phyloP scores from a whole-genome alignment of 495 filamentous ascomycete species.

The Penicillium arizonense region DNA sequence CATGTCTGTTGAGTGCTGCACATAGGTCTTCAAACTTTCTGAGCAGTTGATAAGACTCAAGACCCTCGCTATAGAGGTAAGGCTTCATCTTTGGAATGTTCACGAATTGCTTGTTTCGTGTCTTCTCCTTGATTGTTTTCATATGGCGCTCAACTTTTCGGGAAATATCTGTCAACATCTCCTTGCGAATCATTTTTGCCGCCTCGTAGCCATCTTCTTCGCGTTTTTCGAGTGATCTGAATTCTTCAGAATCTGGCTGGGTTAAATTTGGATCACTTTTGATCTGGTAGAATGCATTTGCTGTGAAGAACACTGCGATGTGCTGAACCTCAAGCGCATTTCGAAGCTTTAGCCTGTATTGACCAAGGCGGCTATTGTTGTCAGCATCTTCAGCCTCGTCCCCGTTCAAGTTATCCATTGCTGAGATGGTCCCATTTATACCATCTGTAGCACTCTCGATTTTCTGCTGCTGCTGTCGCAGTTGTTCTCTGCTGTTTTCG shows the following conservation, averaged over 20 bases:
- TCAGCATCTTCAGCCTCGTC: slow-evolving; percentile 45
- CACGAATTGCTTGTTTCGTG: slow-evolving; percentile 52
- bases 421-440: slow-evolving; percentile 9
- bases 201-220: slow-evolving; percentile 72
- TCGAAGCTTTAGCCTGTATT: slow-evolving; percentile 65
- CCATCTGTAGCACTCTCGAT: slow-evolving; percentile 3
- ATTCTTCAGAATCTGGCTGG: slow-evolving; percentile 62
- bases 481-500: slow-evolving; percentile 59
- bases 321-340: slow-evolving; percentile 77
- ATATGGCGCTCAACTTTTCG: slow-evolving; percentile 47
- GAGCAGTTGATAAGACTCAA: slow-evolving; percentile 58
- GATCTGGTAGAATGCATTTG: slow-evolving; percentile 78
- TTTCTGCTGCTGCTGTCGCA: slow-evolving; percentile 49
- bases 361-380: slow-evolving; percentile 50
- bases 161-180: slow-evolving; percentile 62
- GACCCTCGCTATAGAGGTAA: slow-evolving; percentile 51
- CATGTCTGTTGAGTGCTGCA: slow-evolving; percentile 65
- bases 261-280: slow-evolving; percentile 65
- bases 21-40: slow-evolving; percentile 55
- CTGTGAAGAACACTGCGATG: slow-evolving; percentile 78
- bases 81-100: slow-evolving; percentile 60
- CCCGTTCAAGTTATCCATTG: slow-evolving; percentile 29
- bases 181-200: slow-evolving; percentile 73
- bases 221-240: slow-evolving; percentile 59
- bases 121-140: slow-evolving; percentile 42